These are phyloP conservation scores for Bryopsis sp. DNA, from an alignment of 139 green algal genomes.

Conservation along the genomic window DNA sequence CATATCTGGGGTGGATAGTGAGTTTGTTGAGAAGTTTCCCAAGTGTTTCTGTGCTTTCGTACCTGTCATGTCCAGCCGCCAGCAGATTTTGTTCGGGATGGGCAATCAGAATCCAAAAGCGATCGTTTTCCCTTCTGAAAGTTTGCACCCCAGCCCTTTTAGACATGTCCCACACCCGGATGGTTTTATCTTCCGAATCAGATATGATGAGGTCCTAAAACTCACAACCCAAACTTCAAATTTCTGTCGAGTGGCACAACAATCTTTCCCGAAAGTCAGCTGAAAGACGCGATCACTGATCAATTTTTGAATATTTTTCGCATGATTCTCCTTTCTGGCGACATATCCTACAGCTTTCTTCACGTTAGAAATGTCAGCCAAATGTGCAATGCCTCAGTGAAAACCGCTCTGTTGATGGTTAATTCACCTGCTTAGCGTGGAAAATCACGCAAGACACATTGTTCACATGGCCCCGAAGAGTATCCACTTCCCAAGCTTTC, in stretches of 20 bases:
- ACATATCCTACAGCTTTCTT: too few species aligned
- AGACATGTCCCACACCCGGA: slow-evolving; percentile 98
- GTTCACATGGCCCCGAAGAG: slow-evolving; percentile 97
- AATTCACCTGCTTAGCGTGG: slow-evolving; percentile 75
- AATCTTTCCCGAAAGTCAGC: too few species aligned
- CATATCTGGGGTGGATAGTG: too few species aligned
- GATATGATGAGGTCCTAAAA: slow-evolving; percentile 96
- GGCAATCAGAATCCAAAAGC: slow-evolving; percentile 94
- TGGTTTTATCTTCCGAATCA: slow-evolving; percentile 97
- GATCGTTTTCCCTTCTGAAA: slow-evolving; percentile 87
- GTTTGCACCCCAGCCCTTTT: slow-evolving; percentile 96
- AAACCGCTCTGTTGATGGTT: too few species aligned
- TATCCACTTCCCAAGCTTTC: slow-evolving; percentile 99
- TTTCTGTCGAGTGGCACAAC: not conserved
- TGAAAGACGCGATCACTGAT: too few species aligned
- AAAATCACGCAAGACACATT: slow-evolving; percentile 99
- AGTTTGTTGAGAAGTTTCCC: too few species aligned
- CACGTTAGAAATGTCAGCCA: too few species aligned
- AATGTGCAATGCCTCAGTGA: too few species aligned
- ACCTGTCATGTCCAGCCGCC: slow-evolving; percentile 93
- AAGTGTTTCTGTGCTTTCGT: not conserved
- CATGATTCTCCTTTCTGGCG: not conserved
- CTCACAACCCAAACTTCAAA: too few species aligned
- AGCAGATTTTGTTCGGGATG: slow-evolving; percentile 98
- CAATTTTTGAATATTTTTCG: not conserved